These are phyloP conservation scores for Alternaria ethzedia DNA, from an alignment of 2,329 filamentous ascomycete genomes.

Conservation along the genomic window DNA sequence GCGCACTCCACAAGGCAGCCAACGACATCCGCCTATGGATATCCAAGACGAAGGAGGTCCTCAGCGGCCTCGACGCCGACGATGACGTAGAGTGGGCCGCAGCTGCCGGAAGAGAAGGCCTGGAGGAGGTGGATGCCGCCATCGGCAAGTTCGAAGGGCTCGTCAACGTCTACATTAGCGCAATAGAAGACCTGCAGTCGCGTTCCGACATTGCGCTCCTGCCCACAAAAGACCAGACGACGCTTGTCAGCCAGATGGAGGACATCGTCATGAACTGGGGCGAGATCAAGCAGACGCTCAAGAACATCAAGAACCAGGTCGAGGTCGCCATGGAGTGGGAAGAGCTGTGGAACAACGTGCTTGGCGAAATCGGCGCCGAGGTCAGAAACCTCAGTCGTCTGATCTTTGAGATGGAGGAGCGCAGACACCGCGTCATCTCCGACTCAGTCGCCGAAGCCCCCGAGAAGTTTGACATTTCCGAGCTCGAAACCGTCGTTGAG, in stretches of 20 bases:
- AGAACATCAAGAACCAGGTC: conserved; percentile 84
- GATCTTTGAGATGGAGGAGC: conserved; percentile 98
- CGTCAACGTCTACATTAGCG: conserved; percentile 88
- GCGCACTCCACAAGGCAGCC: conserved; percentile 82
- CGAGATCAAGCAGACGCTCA: conserved; percentile 77
- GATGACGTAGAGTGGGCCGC: conserved; percentile 97
- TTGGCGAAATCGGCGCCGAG: conserved; percentile 92
- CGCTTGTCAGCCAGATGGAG: conserved; percentile 88
- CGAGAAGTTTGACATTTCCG: conserved; percentile 75
- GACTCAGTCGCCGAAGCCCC: conserved; percentile 67
- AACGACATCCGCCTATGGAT: conserved; percentile 97
- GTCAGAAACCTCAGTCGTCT: conserved; percentile 78
- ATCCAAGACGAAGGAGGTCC: conserved; percentile 85
- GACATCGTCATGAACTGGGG: conserved; percentile 83
- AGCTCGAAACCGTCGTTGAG: conserved; percentile 92
- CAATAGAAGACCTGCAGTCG: conserved; percentile 89
- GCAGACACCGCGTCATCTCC: conserved; percentile 76
- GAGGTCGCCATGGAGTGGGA: conserved; percentile 99
- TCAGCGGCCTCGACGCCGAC: conserved; percentile 87
- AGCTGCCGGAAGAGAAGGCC: conserved; percentile 82
- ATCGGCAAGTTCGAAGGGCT: conserved; percentile 86
- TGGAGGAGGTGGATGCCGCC: conserved; percentile 71
- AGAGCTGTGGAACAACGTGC: conserved; percentile 90
- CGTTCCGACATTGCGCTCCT: conserved; percentile 78
- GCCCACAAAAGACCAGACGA: conserved; percentile 72